A percentile compares a stretch with the other conserved stretches of the same genome.
Evolutionary conservation across 208 protist genomes (phyloP).

Genomic region (Leishmania lainsoni): DNA sequence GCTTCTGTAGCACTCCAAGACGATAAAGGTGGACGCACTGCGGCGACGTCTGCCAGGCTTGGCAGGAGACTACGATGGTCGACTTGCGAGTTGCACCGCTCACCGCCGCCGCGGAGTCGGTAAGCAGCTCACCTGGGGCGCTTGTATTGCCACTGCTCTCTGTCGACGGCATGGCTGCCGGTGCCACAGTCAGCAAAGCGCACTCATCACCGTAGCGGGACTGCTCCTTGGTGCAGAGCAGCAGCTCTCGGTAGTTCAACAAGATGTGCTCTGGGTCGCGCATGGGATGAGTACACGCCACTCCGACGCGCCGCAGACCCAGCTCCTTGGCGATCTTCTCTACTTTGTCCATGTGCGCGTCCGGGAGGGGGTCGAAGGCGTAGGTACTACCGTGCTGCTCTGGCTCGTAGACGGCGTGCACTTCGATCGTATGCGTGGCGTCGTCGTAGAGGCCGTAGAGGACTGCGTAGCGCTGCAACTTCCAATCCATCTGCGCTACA

Average conservation of each 20-base stretch:
- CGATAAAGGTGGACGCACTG: slow-evolving; percentile 88
- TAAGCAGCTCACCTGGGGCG: slow-evolving; percentile 12
- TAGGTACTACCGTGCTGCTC: slow-evolving; percentile 71
- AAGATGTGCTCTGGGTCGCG: slow-evolving; percentile 46
- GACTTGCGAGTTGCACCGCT: background rate
- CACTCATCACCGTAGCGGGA: slow-evolving; percentile 87
- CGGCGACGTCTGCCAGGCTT: slow-evolving; percentile 88
- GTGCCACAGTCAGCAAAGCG: slow-evolving; percentile 82
- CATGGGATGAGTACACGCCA: slow-evolving; percentile 78
- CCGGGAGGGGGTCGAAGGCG: slow-evolving; percentile 50
- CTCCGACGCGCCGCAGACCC: slow-evolving; percentile 80
- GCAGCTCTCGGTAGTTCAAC: slow-evolving; percentile 60
- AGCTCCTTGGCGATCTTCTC: slow-evolving; percentile 65
- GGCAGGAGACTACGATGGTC: slow-evolving; percentile 50
- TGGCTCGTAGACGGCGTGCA: slow-evolving; percentile 89
- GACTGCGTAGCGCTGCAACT: slow-evolving; percentile 83
- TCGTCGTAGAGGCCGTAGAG: slow-evolving; percentile 81
- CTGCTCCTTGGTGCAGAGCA: slow-evolving; percentile 85
- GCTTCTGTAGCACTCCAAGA: slow-evolving; percentile 67
- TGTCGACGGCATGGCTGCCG: slow-evolving; percentile 27
- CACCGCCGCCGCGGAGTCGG: background rate
- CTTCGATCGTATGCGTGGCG: slow-evolving; percentile 45
- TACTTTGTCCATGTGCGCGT: slow-evolving; percentile 47
- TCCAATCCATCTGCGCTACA: slow-evolving; percentile 69
- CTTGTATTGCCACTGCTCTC: slow-evolving; percentile 10